Base-by-base conservation (phyloP, 2,329 filamentous ascomycete genomes). In the Clonostachys sp. region DNA sequence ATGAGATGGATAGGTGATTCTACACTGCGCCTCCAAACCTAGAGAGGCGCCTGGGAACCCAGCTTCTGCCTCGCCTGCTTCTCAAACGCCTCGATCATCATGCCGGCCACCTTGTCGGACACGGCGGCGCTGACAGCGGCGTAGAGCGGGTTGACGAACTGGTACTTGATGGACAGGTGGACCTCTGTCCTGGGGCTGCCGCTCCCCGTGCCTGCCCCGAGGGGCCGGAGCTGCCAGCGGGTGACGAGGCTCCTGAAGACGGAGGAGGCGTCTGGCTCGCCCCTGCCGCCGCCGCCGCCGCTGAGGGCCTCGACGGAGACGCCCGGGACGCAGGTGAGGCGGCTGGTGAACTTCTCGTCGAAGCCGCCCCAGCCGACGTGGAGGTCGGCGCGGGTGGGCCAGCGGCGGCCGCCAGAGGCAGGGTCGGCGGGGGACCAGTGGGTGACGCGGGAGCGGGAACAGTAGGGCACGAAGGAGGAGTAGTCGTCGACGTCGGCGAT, bases 21-120 rank as follows among this genome's bases (percentile, higher is more conserved):
- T 30, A 30, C 24, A 30, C 24, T 30, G 24, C 24, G 24, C 24
- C 24, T 30, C 24, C 9, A 10, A 30, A 30, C 24, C 24, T 30
- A 30, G 9, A 30, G 24, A 30, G 24, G 3, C 24, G 9, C 8
- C 24, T 30, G 24, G 24, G 24, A 30, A 10, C 24, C 24, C 24
- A 30, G 24, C 24, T 30, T 30, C 24, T 30, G 24, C 9, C 24
- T 30, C 24, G 94, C 91, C 60, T 88, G 78, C 66, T 81, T 80
- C 71, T 96, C 91, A 72, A 99, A 99, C 1, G 94, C 92, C 64
- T 89, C 84, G 54, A 97, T 87, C 91, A 99, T 96, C 53, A 87
- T 76, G 5, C 83, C 84, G 2, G 90, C 92, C 53, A 96, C 83
- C 68, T 89, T 90, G 34, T 89, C 86, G 54, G 90, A 89, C 20